phyloP scores from a whole-genome alignment of 495 filamentous ascomycete species.

The Stereocaulon alpinum region DNA sequence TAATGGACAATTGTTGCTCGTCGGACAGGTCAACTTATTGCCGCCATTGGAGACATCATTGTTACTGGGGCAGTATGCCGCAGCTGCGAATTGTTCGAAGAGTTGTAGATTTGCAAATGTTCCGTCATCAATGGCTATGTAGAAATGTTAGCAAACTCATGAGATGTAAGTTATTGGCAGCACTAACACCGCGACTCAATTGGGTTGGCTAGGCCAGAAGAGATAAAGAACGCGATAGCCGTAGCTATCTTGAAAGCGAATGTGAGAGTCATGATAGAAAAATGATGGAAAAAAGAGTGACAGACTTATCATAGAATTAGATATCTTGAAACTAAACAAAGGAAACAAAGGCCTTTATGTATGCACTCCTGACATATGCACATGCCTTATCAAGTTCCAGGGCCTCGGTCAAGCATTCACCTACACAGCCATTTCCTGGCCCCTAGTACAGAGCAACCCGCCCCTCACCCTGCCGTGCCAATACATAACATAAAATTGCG shows the following conservation, averaged over 20 bases:
- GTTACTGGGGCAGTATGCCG: constrained; percentile 55
- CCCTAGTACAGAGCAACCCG: background rate
- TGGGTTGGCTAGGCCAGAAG: background rate
- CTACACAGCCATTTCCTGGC: background rate
- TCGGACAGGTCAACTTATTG: constrained; percentile 45
- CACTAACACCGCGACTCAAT: constrained; percentile 5
- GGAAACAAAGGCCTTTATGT: background rate
- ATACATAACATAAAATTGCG: background rate
- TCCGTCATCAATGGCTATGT: constrained; percentile 24
- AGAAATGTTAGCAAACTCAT: background rate
- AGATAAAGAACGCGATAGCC: background rate
- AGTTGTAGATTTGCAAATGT: constrained; percentile 45
- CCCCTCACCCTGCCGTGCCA: background rate
- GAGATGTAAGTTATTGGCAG: no score
- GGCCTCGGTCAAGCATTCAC: background rate
- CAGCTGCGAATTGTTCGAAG: constrained; percentile 60
- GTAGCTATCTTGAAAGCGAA: background rate
- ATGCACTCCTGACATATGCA: background rate
- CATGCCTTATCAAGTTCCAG: background rate
- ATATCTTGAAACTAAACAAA: background rate
- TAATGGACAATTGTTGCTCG: constrained; percentile 47
- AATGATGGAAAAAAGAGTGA: background rate
- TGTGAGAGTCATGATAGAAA: background rate
- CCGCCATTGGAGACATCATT: constrained; percentile 35
- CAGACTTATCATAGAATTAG: background rate